Base-by-base conservation (phyloP, 768 basidiomycete genomes). In the Mycena amicta region DNA sequence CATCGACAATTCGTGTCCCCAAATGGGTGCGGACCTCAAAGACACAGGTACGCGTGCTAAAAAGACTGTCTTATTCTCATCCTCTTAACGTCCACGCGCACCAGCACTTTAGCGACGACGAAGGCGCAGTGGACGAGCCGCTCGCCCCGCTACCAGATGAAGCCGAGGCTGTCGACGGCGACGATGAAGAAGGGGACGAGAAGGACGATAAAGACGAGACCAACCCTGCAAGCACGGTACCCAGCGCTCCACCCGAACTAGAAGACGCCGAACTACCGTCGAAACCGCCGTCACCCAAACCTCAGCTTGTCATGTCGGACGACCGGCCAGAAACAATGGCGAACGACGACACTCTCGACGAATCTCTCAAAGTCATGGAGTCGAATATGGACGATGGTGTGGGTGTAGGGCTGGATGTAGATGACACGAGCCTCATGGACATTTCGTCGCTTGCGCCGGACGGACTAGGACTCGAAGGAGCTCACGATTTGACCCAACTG, bases 51-150 rank as follows among this genome's bases (percentile, higher is more conserved):
- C 53, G 83, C 61, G 23, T 40, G 5, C n/a, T 23, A n/a, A n/a
- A n/a, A n/a, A n/a, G n/a, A n/a, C n/a, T n/a, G n/a, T n/a, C n/a
- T n/a, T n/a, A n/a, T n/a, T n/a, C n/a, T n/a, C n/a, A n/a, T n/a
- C n/a, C n/a, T n/a, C n/a, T n/a, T n/a, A n/a, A n/a, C n/a, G n/a
- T n/a, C n/a, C n/a, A n/a, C n/a, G n/a, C n/a, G n/a, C n/a, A 27
- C 18, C 60, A 94, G 92, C 89, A 92, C 80, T 94, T 93, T 66
- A 92, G 89, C 67, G 92, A 93, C 67, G 90, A 93, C 57, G 92
- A 93, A 67, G 89, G 83, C 51, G 88, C 86, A 61, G 83, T 76
- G 0, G 90, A 93, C 64, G 89, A 90, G 66, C 90, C 91, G 15
- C 79, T 93, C 25, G 92, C 85, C 1, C 92, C 92, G 18, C 76